These are phyloP conservation scores for Vachellia collinsii DNA, from an alignment of 306 rosid genomes.

Conservation along the genomic window DNA sequence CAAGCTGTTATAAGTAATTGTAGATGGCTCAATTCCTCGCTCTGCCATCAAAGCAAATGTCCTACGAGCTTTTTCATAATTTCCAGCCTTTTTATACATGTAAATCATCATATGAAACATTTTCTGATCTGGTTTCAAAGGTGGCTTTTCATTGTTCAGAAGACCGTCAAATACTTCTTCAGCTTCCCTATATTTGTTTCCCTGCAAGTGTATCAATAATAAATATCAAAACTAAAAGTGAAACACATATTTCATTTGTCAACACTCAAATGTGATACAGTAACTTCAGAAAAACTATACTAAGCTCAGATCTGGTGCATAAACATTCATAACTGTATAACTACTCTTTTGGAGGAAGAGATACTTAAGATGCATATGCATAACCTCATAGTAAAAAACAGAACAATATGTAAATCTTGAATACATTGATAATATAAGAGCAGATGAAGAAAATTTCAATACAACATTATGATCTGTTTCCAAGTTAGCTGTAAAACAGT, in stretches of 20 bases:
- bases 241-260: neutral
- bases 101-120: slow-evolving; percentile 97
- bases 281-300: slow-evolving; percentile 12
- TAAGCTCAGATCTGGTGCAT: neutral
- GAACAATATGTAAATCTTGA: neutral
- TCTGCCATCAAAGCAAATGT: slow-evolving; percentile 76
- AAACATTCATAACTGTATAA: neutral
- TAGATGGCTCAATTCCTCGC: slow-evolving; percentile 71
- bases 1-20: slow-evolving; percentile 87
- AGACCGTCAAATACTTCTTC: slow-evolving; percentile 78
- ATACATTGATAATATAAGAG: neutral
- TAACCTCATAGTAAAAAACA: neutral
- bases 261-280: slow-evolving; percentile 8
- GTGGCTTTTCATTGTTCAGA: slow-evolving; percentile 63
- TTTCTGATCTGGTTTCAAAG: slow-evolving; percentile 90
- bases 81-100: slow-evolving; percentile 88
- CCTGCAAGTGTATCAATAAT: slow-evolving; percentile 55
- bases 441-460: neutral
- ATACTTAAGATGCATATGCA: neutral
- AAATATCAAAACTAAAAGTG: slow-evolving; percentile 37
- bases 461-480: neutral
- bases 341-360: neutral
- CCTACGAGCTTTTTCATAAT: slow-evolving; percentile 85
- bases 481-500: neutral
- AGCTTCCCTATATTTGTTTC: slow-evolving; percentile 77